These are phyloP conservation scores for Pythium angustatum DNA, from an alignment of 352 stramenopile species.

Conservation along the genomic window DNA sequence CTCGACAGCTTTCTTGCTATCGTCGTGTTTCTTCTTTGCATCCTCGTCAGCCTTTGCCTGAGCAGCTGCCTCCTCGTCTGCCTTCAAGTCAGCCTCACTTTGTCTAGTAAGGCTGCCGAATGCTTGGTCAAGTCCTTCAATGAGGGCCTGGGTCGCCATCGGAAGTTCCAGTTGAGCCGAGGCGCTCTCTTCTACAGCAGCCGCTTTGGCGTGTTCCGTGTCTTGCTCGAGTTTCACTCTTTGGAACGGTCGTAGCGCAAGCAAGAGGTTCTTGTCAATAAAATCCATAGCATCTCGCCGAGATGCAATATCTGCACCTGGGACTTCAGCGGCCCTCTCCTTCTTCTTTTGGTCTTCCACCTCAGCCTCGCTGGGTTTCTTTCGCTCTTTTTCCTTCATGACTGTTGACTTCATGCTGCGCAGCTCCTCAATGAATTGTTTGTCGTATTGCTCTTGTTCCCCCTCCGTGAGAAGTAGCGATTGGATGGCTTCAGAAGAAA, in stretches of 20 bases:
- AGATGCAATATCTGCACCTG: conserved; percentile 4
- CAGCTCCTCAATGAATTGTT: conserved; percentile 55
- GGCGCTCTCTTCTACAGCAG: conserved; percentile 8
- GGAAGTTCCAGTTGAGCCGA: conserved; percentile 4
- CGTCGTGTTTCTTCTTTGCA: conserved; percentile 44
- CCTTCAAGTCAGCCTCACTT: conserved; percentile 24
- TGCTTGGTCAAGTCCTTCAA: conserved; percentile 22
- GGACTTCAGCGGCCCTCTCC: conserved; percentile 14
- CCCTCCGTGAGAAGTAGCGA: conserved; percentile 9
- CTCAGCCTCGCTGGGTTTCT: conserved; percentile 13
- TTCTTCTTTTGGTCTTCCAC: conserved; percentile 16
- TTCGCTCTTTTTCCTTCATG: conserved; percentile 17
- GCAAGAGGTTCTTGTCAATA: conserved; percentile 47
- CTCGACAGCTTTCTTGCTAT: conserved; percentile 38
- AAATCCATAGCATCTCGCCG: conserved; percentile 19
- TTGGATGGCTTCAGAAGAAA: conserved; percentile 10
- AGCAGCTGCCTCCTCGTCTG: conserved; percentile 22
- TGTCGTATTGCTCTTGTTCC: conserved; percentile 19
- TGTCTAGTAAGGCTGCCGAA: conserved; percentile 13
- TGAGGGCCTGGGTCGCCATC: conserved; percentile 16
- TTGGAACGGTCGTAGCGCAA: conserved; percentile 58
- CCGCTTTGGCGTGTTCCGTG: conserved; percentile 22
- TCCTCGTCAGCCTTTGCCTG: conserved; percentile 38
- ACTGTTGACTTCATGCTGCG: conserved; percentile 27
- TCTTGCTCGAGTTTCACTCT: conserved; percentile 37